Evolutionary conservation across 768 basidiomycete genomes (phyloP), one percentile per base, ranked within the genome.

Genomic region (Jaapia argillacea): DNA sequence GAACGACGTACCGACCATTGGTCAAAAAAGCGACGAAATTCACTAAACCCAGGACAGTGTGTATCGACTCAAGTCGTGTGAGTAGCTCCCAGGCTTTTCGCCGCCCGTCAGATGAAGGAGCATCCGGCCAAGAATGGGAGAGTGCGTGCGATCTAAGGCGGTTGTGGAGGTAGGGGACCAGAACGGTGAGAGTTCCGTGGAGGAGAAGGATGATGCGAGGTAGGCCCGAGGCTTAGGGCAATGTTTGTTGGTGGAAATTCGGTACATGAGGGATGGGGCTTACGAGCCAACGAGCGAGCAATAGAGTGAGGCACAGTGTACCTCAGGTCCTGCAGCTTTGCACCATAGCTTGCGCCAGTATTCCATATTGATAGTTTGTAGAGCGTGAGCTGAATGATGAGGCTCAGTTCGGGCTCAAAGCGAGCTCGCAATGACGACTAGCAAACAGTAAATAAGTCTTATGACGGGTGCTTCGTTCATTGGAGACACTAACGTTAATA

Each of bases 71-170:
- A 1, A 82, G 49, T 33, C 71, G 70, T 13, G 73, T 73, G 10
- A 94, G 65, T 0, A 70, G 40, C 43, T 74, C 75, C 91, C 90
- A 94, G 36, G 75, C 70, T 57, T 73, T 79, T 25, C 84, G 75
- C 31, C 85, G 71, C 48, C 67, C 66, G 61, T 92, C 86, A 36
- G 77, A 80, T 23, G 81, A 77, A 2, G 92, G 92, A 3, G 85
- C 76, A 58, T 96, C 92, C 1, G 91, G 90, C 92, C 92, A 96
- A 35, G 91, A 80, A 48, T 69, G 68, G 2, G 88, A 88, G 18
- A 96, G 67, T 1, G 89, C 90, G 58, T 85, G 70, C 2, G 71
- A 56, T 27, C 87, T 77, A 39, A 93, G 53, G 40, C 86, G 84
- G 31, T 70, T 72, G 56, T 90, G 80, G 4, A 91, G 45, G 56